Evolutionary conservation across 768 basidiomycete species (phyloP).

Genomic region (Galerina sulciceps): DNA sequence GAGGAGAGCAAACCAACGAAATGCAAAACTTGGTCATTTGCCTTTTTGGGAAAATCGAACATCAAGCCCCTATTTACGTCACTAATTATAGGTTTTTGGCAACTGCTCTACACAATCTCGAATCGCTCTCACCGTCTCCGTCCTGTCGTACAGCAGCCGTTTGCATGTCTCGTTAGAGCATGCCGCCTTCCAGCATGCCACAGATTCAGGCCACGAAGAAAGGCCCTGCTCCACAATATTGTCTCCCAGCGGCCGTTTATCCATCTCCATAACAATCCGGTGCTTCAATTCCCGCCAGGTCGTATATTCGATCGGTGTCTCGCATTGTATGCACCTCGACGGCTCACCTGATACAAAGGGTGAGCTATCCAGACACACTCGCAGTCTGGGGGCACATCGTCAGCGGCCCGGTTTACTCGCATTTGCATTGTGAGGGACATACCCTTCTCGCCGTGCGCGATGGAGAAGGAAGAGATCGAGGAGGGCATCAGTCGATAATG

Average conservation of each 20-base stretch:
- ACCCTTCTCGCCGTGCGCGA: slow-evolving; percentile 51
- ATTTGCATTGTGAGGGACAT: neutral
- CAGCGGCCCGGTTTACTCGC: neutral
- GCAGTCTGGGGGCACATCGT: slow-evolving; percentile 32
- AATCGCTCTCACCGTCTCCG: slow-evolving; percentile 55
- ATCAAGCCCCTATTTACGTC: too few species aligned
- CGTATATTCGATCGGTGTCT: slow-evolving; percentile 52
- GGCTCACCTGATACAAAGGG: slow-evolving; percentile 57
- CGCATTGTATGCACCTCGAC: slow-evolving; percentile 58
- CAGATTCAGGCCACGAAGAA: slow-evolving; percentile 59
- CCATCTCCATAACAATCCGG: slow-evolving; percentile 60
- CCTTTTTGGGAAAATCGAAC: slow-evolving; percentile 9
- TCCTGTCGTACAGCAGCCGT: slow-evolving; percentile 59
- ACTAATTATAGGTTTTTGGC: slow-evolving; percentile 31
- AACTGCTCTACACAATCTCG: slow-evolving; percentile 55
- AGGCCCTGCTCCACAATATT: slow-evolving; percentile 54
- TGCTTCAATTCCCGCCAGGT: slow-evolving; percentile 71
- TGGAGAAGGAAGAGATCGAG: slow-evolving; percentile 62
- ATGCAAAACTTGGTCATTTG: slow-evolving; percentile 6
- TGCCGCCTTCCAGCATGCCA: slow-evolving; percentile 62
- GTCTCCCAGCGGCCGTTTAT: slow-evolving; percentile 61
- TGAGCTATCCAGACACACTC: slow-evolving; percentile 52
- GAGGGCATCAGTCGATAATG: slow-evolving; percentile 53
- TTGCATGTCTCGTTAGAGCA: slow-evolving; percentile 50
- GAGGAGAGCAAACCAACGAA: slow-evolving; percentile 1